A percentile compares a stretch with the other conserved stretches of the same genome.
Evolutionary conservation across 768 basidiomycete species (phyloP).

Genomic region (Leccinum uliginosum): DNA sequence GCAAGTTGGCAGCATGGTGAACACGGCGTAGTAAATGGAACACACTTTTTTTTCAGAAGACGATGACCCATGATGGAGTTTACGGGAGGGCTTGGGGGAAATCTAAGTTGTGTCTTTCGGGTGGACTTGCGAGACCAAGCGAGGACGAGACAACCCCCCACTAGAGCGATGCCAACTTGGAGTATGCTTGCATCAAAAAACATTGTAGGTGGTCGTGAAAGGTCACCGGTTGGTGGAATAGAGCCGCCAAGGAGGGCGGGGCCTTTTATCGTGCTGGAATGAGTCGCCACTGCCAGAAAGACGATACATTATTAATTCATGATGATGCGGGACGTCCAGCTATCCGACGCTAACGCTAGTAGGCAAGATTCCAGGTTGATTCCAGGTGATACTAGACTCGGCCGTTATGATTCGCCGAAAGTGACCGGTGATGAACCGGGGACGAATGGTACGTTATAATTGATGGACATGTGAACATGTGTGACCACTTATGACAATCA

Average conservation of each 20-base stretch:
- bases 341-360: background rate
- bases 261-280: background rate
- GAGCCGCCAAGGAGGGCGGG: background rate
- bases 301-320: background rate
- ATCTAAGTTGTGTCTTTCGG: background rate
- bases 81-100: constrained; percentile 9
- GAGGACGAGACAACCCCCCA: background rate
- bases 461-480: background rate
- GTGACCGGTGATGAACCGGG: background rate
- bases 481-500: background rate
- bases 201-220: background rate
- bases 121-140: background rate
- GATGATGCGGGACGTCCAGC: background rate
- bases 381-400: background rate
- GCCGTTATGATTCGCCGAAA: background rate
- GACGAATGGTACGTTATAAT: background rate
- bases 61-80: constrained; percentile 1
- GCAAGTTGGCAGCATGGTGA: background rate
- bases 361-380: background rate
- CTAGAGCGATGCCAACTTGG: background rate
- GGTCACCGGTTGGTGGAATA: background rate
- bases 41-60: constrained; percentile 4
- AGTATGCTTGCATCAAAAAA: background rate
- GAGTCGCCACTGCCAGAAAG: background rate
- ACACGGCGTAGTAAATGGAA: background rate